Percentiles rank a stretch among this genome's conserved stretches.
Conservation (phyloP, 2,329 filamentous ascomycete genomes). For the Nemania bipapillata region DNA sequence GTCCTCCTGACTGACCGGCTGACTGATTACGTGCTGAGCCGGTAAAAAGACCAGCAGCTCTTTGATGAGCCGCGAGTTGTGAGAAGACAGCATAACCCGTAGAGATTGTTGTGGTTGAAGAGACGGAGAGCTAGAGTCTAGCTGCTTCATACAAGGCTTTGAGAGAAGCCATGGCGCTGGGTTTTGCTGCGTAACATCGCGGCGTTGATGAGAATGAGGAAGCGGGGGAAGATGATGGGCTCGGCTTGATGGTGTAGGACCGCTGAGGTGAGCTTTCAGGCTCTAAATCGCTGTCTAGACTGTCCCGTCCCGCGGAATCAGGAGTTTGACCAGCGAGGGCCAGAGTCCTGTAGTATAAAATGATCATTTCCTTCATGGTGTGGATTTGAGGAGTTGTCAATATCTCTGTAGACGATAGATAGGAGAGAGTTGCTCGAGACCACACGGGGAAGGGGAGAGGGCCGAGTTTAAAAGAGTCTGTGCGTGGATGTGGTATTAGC, state of each 20-base stretch:
- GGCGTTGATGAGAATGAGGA: not conserved
- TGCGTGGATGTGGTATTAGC: not conserved
- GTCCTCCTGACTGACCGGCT: not conserved
- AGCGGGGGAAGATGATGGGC: not conserved
- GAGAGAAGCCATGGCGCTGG: not conserved
- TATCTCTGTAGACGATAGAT: not conserved
- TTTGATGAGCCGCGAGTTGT: constrained; percentile 7
- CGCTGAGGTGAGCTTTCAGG: not conserved
- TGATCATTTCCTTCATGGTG: not conserved
- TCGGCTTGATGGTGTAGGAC: not conserved
- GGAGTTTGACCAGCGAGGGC: not conserved
- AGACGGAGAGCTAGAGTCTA: not conserved
- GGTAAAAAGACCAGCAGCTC: constrained; percentile 7
- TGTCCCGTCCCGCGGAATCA: constrained; percentile 4
- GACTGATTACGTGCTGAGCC: not conserved
- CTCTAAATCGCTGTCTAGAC: not conserved
- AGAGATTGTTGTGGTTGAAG: not conserved
- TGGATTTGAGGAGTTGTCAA: not conserved
- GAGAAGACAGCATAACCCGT: not conserved
- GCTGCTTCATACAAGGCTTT: not conserved
- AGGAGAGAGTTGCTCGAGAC: not conserved
- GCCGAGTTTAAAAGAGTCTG: not conserved
- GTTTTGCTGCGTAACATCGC: not conserved
- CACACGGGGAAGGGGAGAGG: too few species aligned
- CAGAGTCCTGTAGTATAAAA: not conserved